Evolutionary conservation across 495 filamentous ascomycete genomes (phyloP), one percentile per base, ranked within the genome.

Genomic region (Penicillium herquei): DNA sequence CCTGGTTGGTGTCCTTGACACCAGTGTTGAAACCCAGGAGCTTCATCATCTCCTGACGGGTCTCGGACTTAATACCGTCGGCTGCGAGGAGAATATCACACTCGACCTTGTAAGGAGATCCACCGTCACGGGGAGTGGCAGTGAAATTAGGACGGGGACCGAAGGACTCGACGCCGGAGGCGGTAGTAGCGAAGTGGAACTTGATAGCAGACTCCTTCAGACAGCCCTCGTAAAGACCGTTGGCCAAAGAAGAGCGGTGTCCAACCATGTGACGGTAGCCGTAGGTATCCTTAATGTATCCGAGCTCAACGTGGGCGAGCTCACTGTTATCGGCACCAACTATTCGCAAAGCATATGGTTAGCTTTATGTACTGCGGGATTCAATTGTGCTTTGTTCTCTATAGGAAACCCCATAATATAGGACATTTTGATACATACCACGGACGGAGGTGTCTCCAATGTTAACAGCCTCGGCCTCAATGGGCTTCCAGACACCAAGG

Each of bases 241-340:
- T 80, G 17, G 90, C 88, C n/a, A 92, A 78, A 12, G 85, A 86
- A 11, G 83, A 77, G 6, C 87, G 83, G 70, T 91, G 87, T n/a
- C 87, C 87, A 7, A 87, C 87, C 82, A 88, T 89, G 65, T 92
- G 88, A 3, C 83, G 82, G 66, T 88, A 90, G 31, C 81, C 81
- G 67, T 90, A 94, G 30, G 80, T 86, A 18, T 80, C 67, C 49
- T 78, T 70, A 61, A 90, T 84, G 63, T 90, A 87, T 46, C 74
- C 67, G 58, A 93, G 79, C 49, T 83, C 74, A 14, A 92, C 87
- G 63, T 87, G 82, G 10, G 83, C 83, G 37, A 92, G 82, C 71
- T 89, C 84, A 14, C 67, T 67, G 62, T 90, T 78, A 12, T 83
- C 84, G 37, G 84, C 80, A 34, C 89, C 89, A 66, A 85, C 88